A percentile compares a stretch with the other conserved stretches of the same genome.
phyloP scores from a whole-genome alignment of 495 filamentous ascomycete species.

The Hypoxylon lenormandii region DNA sequence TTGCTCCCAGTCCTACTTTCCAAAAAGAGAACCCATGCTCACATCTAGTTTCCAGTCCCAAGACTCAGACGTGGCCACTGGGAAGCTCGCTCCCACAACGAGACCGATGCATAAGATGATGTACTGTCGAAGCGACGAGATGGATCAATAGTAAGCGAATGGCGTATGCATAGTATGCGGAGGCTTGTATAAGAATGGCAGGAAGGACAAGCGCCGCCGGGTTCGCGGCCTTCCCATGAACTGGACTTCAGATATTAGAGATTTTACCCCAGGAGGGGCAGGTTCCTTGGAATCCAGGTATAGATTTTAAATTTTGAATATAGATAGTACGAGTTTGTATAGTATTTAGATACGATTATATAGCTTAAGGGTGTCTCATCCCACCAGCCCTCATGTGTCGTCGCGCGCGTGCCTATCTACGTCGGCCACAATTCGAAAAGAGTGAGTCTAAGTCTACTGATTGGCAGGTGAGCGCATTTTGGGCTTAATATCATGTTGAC shows the following conservation, averaged over 20 bases:
- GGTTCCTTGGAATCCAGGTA: constrained; percentile 13
- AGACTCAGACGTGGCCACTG: constrained; percentile 12
- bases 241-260: constrained; percentile 34
- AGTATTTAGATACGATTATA: background rate
- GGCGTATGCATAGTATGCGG: background rate
- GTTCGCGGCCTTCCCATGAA: constrained; percentile 25
- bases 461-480: too few species aligned
- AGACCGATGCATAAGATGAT: constrained; percentile 16
- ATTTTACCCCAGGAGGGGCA: constrained; percentile 22
- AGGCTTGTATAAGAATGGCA: background rate
- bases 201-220: constrained; percentile 14
- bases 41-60: background rate
- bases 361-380: too few species aligned
- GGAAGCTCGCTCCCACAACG: constrained; percentile 11
- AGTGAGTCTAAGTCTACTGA: too few species aligned
- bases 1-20: background rate
- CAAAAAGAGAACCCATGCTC: background rate
- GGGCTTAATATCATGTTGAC: too few species aligned
- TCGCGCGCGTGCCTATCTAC: too few species aligned
- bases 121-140: background rate
- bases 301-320: constrained; percentile 8
- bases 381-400: too few species aligned
- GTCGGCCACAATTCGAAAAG: too few species aligned
- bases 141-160: background rate
- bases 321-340: constrained; percentile 2